phyloP scores from a whole-genome alignment of 495 filamentous ascomycete genomes.

The Penicillium samsonianum region DNA sequence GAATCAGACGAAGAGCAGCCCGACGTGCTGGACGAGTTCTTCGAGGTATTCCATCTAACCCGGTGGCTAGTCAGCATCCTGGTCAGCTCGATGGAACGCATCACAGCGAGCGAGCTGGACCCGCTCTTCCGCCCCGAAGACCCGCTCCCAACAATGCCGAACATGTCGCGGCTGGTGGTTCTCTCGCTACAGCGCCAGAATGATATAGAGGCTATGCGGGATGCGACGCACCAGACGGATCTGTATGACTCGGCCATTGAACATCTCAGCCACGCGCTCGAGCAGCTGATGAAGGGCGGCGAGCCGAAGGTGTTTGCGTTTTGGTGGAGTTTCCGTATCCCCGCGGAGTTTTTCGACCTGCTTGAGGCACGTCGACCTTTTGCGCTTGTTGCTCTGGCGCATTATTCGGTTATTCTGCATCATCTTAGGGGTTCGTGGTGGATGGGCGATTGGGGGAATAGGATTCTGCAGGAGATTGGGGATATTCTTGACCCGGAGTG shows the following conservation, averaged over 20 bases:
- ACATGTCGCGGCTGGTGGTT: slow-evolving; percentile 41
- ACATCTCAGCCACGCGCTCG: slow-evolving; percentile 32
- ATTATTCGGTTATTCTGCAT: slow-evolving; percentile 53
- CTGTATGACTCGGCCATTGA: slow-evolving; percentile 35
- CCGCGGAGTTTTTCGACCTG: slow-evolving; percentile 51
- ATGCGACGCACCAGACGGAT: slow-evolving; percentile 33
- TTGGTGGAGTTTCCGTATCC: slow-evolving; percentile 53
- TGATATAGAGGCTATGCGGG: slow-evolving; percentile 23
- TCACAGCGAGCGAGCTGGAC: slow-evolving; percentile 40
- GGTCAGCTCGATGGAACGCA: slow-evolving; percentile 30
- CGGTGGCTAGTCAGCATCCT: slow-evolving; percentile 41
- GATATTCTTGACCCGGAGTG: slow-evolving; percentile 33
- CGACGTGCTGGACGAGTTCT: slow-evolving; percentile 40
- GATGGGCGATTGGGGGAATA: slow-evolving; percentile 48
- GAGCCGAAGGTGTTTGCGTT: slow-evolving; percentile 45
- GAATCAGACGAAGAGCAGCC: slow-evolving; percentile 20
- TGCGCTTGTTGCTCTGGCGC: slow-evolving; percentile 54
- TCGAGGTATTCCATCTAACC: slow-evolving; percentile 45
- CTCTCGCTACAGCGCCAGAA: slow-evolving; percentile 35
- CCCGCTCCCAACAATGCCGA: slow-evolving; percentile 34
- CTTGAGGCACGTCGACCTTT: slow-evolving; percentile 53
- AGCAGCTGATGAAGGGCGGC: slow-evolving; percentile 36
- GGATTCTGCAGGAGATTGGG: slow-evolving; percentile 36
- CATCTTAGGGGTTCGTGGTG: slow-evolving; percentile 53
- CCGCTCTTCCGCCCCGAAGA: slow-evolving; percentile 30